Evolutionary conservation across 2,329 filamentous ascomycete genomes (phyloP).

Genomic region (Pyricularia sp.): DNA sequence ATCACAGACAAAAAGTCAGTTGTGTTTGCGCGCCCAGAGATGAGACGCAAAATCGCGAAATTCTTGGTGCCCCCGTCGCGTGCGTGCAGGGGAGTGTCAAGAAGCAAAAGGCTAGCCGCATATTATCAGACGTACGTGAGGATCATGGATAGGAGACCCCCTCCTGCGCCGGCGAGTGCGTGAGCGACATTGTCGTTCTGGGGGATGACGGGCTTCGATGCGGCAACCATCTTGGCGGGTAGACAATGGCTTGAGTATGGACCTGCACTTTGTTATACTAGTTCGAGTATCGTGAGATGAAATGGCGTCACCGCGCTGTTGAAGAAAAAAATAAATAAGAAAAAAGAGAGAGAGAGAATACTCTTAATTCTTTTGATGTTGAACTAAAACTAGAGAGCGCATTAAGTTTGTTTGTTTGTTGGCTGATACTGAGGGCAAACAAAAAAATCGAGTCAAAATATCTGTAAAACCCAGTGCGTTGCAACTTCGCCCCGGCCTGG

Average conservation of each 20-base stretch:
- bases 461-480: neutral
- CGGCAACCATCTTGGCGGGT: constrained; percentile 13
- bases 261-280: neutral
- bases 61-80: neutral
- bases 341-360: neutral
- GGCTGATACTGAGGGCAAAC: neutral
- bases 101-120: neutral
- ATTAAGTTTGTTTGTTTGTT: too few species aligned
- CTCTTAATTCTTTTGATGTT: neutral
- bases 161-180: constrained; percentile 84
- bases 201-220: constrained; percentile 56
- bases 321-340: too few species aligned
- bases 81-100: constrained; percentile 1
- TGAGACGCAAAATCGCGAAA: neutral
- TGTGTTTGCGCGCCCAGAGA: neutral
- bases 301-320: neutral
- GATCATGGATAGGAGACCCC: constrained; percentile 90
- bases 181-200: constrained; percentile 97
- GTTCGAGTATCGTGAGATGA: neutral
- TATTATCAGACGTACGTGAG: constrained; percentile 56
- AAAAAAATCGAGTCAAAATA: neutral
- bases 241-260: neutral
- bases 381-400: neutral
- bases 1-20: constrained; percentile 2
- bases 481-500: neutral